Base-by-base conservation (phyloP, 495 filamentous ascomycete species). In the Durotheca rogersii region DNA sequence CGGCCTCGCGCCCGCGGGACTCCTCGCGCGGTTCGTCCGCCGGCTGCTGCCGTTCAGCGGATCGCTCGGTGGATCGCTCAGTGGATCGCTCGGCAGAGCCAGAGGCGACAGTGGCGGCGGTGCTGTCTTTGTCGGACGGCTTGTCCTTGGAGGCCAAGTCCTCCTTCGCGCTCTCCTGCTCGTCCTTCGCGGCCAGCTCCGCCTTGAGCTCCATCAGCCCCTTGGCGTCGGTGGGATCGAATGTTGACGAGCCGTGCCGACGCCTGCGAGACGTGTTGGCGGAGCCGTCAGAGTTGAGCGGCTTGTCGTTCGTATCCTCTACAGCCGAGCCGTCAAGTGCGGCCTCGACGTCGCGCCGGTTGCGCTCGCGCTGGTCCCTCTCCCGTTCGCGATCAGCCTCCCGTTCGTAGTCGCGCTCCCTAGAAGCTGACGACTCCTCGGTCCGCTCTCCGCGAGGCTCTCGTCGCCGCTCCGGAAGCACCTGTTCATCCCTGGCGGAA, bases 201-300 rank as follows among this genome's bases (percentile, higher is more conserved):
- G 74, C 75, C 48, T 78, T 77, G 10, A 81, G 52, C 4, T 70
- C 70, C 18, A 67, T 68, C 11, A 80, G 47, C 31, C 66, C 67
- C 39, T 65, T 69, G 9, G 75, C 66, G 56, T 81, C 71, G 12
- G 72, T 79, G 9, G 77, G 76, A 40, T 80, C 71, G 39, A 81
- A 81, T 3, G 69, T 53, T 15, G 67, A 60, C 0, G 70, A 66
- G 11, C 58, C 54, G 2, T 65, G 67, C 1, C 35, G 57, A 2
- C 69, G 67, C 19, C 71, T 66, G 33, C 70, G 70, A 6, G 48
- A 45, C 17, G 52, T 19, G 12, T 32, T 45, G 3, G 29, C 36
- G 17, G 59, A 47, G 25, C 31, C 56, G 2, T 48, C 57, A 4
- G 64, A 53, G n/a, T 47, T 42, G 3, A 53, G 47, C 11, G 60